Evolutionary conservation across 257 asterid genomes (phyloP).

Genomic region (Nicotiana attenuata): DNA sequence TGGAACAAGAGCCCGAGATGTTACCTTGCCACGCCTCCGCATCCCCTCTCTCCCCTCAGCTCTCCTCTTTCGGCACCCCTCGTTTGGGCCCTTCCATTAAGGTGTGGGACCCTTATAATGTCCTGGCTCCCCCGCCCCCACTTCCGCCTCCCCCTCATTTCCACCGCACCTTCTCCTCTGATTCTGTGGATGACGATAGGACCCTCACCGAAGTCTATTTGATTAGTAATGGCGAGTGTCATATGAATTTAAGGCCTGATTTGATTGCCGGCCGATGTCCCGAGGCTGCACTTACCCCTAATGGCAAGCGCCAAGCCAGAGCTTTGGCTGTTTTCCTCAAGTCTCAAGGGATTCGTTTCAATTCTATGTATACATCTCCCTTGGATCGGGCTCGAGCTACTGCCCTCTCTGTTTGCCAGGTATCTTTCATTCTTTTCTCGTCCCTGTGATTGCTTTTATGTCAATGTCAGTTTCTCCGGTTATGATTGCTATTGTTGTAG

Average conservation of each 20-base stretch:
- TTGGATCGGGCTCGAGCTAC: conserved; percentile 91
- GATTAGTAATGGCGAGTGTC: conserved; percentile 89
- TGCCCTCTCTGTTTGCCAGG: conserved; percentile 79
- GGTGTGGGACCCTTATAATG: conserved; percentile 97
- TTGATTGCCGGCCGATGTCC: conserved; percentile 86
- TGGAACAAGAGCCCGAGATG: conserved; percentile 94
- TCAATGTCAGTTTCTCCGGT: neutral
- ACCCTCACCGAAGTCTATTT: conserved; percentile 63
- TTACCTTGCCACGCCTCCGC: conserved; percentile 98
- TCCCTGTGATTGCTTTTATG: neutral
- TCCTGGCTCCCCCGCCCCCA: conserved; percentile 70
- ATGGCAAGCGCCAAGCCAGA: conserved; percentile 93
- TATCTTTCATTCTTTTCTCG: conserved; percentile 5
- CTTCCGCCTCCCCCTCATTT: conserved; percentile 39
- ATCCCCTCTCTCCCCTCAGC: conserved; percentile 95
- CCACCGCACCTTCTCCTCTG: conserved; percentile 43
- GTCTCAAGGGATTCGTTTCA: conserved; percentile 74
- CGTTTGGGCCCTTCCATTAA: conserved; percentile 80
- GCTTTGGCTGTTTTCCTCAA: conserved; percentile 83
- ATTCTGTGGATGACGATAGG: conserved; percentile 37
- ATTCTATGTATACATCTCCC: conserved; percentile 69
- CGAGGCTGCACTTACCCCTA: conserved; percentile 84
- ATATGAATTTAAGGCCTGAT: conserved; percentile 87
- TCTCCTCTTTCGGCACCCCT: conserved; percentile 77
- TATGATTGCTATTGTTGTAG: neutral